These are phyloP conservation scores for Jatropha multifida DNA, from an alignment of 441 rosid species.

Conservation along the genomic window DNA sequence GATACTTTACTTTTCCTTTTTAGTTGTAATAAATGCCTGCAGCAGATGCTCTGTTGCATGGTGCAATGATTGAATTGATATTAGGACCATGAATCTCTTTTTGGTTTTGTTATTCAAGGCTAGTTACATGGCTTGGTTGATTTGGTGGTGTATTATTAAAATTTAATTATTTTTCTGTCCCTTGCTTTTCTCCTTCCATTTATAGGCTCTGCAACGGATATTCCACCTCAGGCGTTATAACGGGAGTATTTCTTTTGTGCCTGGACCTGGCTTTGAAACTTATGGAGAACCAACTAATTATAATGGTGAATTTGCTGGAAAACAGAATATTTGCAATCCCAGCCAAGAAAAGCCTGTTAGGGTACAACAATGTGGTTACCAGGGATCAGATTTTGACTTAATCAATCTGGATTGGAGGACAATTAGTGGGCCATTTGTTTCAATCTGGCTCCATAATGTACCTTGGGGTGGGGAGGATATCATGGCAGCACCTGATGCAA, in stretches of 20 bases:
- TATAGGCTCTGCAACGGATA: constrained; percentile 74
- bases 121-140: neutral
- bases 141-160: constrained; percentile 9
- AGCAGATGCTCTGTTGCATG: neutral
- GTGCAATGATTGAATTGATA: neutral
- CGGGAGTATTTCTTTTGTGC: constrained; percentile 73
- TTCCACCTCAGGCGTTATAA: constrained; percentile 59
- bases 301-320: constrained; percentile 26
- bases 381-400: constrained; percentile 56
- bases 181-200: constrained; percentile 10
- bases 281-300: constrained; percentile 60
- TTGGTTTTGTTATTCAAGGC: neutral
- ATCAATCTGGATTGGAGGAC: constrained; percentile 65
- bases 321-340: constrained; percentile 4
- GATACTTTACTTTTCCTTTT: neutral
- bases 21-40: neutral
- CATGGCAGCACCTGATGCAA: constrained; percentile 90
- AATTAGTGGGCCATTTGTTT: constrained; percentile 84
- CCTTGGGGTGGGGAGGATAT: constrained; percentile 84
- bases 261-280: constrained; percentile 87
- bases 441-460: constrained; percentile 95
- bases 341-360: constrained; percentile 32
- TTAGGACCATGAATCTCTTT: neutral
- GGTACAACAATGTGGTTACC: constrained; percentile 41
- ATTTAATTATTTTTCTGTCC: neutral